phyloP scores from a whole-genome alignment of 495 filamentous ascomycete species.

The Neurospora terricola region DNA sequence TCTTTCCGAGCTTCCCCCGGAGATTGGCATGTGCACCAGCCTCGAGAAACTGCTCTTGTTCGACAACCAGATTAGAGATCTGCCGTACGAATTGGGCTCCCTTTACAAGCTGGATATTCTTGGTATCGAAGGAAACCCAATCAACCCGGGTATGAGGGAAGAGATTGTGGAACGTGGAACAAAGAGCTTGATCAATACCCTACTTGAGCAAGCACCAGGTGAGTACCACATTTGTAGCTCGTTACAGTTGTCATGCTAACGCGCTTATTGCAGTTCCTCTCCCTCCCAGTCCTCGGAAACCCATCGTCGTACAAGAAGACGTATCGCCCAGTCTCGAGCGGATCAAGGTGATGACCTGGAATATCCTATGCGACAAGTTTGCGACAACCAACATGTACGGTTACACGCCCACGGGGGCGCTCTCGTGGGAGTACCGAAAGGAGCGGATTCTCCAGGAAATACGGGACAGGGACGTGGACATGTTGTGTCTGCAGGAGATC shows the following conservation, averaged over 20 bases:
- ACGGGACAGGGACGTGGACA: slow-evolving; percentile 68
- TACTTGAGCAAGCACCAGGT: slow-evolving; percentile 80
- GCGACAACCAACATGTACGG: slow-evolving; percentile 77
- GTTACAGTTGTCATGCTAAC: neutral
- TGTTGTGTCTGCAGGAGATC: slow-evolving; percentile 88
- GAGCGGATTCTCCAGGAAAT: slow-evolving; percentile 74
- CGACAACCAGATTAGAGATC: slow-evolving; percentile 72
- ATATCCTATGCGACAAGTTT: slow-evolving; percentile 87
- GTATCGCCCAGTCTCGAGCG: slow-evolving; percentile 36
- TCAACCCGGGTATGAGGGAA: slow-evolving; percentile 60
- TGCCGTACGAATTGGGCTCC: slow-evolving; percentile 81
- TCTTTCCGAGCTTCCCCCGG: slow-evolving; percentile 70
- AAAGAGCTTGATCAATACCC: slow-evolving; percentile 65
- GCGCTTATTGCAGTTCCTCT: slow-evolving; percentile 43
- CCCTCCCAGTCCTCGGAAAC: slow-evolving; percentile 47
- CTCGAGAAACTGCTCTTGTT: slow-evolving; percentile 72
- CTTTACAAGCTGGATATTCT: slow-evolving; percentile 78
- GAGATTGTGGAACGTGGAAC: slow-evolving; percentile 80
- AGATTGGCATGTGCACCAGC: slow-evolving; percentile 92
- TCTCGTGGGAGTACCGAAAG: slow-evolving; percentile 78
- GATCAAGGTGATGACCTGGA: slow-evolving; percentile 80
- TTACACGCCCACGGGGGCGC: slow-evolving; percentile 67
- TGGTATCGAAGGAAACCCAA: slow-evolving; percentile 84
- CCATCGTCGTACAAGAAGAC: slow-evolving; percentile 41
- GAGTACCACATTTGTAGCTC: slow-evolving; percentile 22